A percentile compares a stretch with the other conserved stretches of the same genome.
These are phyloP conservation scores for Corchorus olitorius DNA, from an alignment of 345 rosid species.

Conservation along the genomic window DNA sequence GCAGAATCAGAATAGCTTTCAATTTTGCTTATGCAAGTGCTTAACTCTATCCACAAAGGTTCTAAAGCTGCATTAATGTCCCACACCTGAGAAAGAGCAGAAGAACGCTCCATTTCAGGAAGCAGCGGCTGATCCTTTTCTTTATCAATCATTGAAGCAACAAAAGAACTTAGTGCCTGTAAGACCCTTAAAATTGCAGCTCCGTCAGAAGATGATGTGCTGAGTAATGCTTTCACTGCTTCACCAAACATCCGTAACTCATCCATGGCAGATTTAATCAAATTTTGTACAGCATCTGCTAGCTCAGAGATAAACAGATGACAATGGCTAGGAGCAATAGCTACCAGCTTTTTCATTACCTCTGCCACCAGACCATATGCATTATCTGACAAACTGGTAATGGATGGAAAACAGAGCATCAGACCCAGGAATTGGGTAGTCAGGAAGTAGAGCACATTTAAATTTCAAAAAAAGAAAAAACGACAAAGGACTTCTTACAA, in stretches of 20 bases:
- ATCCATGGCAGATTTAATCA: slow-evolving; percentile 74
- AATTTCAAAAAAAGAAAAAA: neutral
- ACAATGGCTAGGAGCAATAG: slow-evolving; percentile 76
- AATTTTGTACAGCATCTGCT: slow-evolving; percentile 65
- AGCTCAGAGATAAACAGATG: slow-evolving; percentile 83
- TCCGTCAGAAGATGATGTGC: slow-evolving; percentile 81
- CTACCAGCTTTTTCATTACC: slow-evolving; percentile 87
- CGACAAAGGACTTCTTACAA: neutral
- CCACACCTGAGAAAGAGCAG: slow-evolving; percentile 63
- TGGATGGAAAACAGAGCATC: slow-evolving; percentile 21
- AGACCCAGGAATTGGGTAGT: slow-evolving; percentile 4
- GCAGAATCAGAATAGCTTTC: slow-evolving; percentile 80
- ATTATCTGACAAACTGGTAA: slow-evolving; percentile 83
- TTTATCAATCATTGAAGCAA: slow-evolving; percentile 53
- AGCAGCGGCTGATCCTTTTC: slow-evolving; percentile 55
- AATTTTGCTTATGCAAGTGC: slow-evolving; percentile 88
- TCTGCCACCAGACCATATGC: slow-evolving; percentile 88
- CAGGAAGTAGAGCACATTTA: neutral
- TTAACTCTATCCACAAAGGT: slow-evolving; percentile 89
- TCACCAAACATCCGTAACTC: slow-evolving; percentile 84
- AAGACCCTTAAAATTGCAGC: slow-evolving; percentile 89
- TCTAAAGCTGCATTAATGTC: slow-evolving; percentile 78
- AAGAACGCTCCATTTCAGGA: slow-evolving; percentile 55
- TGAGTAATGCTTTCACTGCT: slow-evolving; percentile 77
- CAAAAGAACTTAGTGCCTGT: slow-evolving; percentile 86